Conservation (phyloP, 1,284 basidiomycete genomes). For the Pseudozyma tsukubaensis region DNA sequence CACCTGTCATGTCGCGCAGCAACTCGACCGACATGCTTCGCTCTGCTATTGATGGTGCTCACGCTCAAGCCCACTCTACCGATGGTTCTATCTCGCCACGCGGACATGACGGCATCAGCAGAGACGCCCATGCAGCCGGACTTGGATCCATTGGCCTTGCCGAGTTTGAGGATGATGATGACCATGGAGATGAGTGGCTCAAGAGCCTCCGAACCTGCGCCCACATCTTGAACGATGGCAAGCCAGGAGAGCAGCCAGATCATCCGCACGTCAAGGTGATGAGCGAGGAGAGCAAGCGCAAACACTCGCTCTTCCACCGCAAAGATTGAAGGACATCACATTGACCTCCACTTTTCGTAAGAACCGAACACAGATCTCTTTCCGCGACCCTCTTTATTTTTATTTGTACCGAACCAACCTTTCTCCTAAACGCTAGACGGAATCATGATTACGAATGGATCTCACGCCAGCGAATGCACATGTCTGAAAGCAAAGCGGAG, state of each 20-base stretch:
- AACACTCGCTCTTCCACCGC: constrained; percentile 61
- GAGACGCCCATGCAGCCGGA: constrained; percentile 46
- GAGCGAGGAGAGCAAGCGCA: constrained; percentile 60
- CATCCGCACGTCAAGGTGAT: constrained; percentile 64
- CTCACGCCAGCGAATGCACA: not conserved
- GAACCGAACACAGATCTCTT: constrained; percentile 1
- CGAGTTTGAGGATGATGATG: constrained; percentile 68
- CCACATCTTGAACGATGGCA: constrained; percentile 49
- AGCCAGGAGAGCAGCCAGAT: constrained; percentile 57
- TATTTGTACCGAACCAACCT: not conserved
- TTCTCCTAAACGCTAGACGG: not conserved
- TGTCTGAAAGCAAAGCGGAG: not conserved
- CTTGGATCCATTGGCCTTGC: constrained; percentile 47
- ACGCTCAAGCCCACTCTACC: constrained; percentile 24
- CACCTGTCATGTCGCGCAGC: constrained; percentile 59
- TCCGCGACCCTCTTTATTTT: not conserved
- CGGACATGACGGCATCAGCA: constrained; percentile 31
- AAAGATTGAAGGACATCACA: constrained; percentile 31
- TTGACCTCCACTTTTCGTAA: not conserved
- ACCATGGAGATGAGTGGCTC: constrained; percentile 70
- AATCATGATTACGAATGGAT: not conserved
- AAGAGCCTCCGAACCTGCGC: constrained; percentile 67
- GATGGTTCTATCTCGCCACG: constrained; percentile 35
- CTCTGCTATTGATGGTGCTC: constrained; percentile 37
- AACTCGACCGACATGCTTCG: constrained; percentile 55